These are phyloP conservation scores for Tolypocladium guangdongense DNA, from an alignment of 2,329 filamentous ascomycete genomes.

Conservation along the genomic window DNA sequence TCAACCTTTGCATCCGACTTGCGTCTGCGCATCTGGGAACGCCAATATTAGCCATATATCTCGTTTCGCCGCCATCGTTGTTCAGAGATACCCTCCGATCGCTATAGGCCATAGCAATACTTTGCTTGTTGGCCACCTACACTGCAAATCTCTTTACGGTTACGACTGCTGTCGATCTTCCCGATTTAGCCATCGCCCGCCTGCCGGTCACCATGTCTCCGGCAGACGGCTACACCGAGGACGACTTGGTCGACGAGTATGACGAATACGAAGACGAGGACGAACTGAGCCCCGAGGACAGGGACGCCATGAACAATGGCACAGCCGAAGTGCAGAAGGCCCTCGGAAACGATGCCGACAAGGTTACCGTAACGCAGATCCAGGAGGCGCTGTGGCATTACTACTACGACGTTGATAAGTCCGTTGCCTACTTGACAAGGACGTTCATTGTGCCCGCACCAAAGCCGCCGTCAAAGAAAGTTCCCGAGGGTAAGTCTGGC, in stretches of 20 bases:
- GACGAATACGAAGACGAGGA: constrained; percentile 35
- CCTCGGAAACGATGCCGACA: constrained; percentile 48
- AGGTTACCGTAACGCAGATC: constrained; percentile 55
- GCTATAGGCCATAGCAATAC: not conserved
- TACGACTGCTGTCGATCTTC: not conserved
- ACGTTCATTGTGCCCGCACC: constrained; percentile 37
- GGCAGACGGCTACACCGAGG: constrained; percentile 34
- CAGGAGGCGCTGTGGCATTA: constrained; percentile 92
- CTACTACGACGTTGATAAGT: constrained; percentile 85
- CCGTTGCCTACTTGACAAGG: constrained; percentile 68
- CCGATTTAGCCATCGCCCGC: not conserved
- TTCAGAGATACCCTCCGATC: not conserved
- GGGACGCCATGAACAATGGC: constrained; percentile 46
- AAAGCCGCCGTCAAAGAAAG: constrained; percentile 26
- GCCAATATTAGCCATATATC: not conserved
- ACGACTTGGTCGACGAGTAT: constrained; percentile 35
- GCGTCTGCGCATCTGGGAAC: not conserved
- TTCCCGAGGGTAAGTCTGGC: constrained; percentile 29
- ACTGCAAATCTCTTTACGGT: not conserved
- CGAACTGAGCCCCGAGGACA: constrained; percentile 37
- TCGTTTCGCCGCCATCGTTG: not conserved
- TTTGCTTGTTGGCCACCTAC: not conserved
- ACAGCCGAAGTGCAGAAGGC: constrained; percentile 55
- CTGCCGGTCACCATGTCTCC: constrained; percentile 10
- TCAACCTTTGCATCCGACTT: not conserved